A percentile compares a stretch with the other conserved stretches of the same genome.
These are phyloP conservation scores for Novymonas esmeraldas DNA, from an alignment of 208 protist genomes.

Conservation along the genomic window DNA sequence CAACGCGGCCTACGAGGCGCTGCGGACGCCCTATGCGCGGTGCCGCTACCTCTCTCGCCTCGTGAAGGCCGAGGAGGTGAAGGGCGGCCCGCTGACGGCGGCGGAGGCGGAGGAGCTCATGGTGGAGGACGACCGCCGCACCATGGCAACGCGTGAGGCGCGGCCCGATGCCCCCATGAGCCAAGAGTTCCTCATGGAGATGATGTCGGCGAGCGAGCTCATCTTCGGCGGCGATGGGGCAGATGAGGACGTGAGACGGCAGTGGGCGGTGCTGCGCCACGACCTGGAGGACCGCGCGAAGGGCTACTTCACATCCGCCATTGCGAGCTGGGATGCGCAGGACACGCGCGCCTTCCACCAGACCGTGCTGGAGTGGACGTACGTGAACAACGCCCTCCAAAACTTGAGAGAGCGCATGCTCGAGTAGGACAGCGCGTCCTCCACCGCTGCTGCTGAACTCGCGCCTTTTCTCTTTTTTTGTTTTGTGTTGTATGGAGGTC, in stretches of 20 bases:
- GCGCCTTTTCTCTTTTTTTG: background rate
- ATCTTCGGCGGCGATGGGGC: conserved; percentile 63
- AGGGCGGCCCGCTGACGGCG: conserved; percentile 37
- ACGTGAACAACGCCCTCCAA: conserved; percentile 65
- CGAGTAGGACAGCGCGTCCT: background rate
- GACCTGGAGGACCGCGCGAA: conserved; percentile 71
- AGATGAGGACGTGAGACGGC: conserved; percentile 38
- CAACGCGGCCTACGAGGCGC: conserved; percentile 77
- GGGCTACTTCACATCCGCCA: conserved; percentile 51
- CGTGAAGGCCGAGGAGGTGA: conserved; percentile 40
- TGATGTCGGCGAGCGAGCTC: conserved; percentile 75
- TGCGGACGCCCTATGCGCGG: conserved; percentile 72
- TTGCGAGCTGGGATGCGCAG: conserved; percentile 39
- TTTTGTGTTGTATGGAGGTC: conserved; percentile 6
- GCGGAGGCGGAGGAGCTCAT: conserved; percentile 69
- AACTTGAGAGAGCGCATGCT: conserved; percentile 69
- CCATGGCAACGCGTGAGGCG: conserved; percentile 28
- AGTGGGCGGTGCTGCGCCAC: conserved; percentile 55
- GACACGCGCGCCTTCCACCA: conserved; percentile 46
- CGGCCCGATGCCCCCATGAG: conserved; percentile 39
- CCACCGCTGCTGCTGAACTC: background rate
- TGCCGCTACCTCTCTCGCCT: conserved; percentile 78
- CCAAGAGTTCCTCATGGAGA: conserved; percentile 75
- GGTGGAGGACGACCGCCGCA: conserved; percentile 56
- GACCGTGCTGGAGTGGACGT: conserved; percentile 79